Base-by-base conservation (phyloP, 2,329 filamentous ascomycete species). In the Nemania abortiva region DNA sequence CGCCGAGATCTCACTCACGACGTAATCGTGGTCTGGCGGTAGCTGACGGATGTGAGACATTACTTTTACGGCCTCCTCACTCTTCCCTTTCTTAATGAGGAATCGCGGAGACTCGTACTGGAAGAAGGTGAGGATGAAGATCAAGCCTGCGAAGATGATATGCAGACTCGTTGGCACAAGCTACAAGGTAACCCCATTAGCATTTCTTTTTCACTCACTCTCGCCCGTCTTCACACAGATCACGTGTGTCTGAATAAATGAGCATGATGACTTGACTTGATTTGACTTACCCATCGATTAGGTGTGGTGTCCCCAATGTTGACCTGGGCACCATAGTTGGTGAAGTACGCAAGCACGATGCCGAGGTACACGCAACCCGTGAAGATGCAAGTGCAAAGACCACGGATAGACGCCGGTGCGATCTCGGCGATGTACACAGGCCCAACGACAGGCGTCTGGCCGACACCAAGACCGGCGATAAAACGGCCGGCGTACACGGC, bases 331-430 rank as follows among this genome's bases (percentile, higher is more conserved):
- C 89, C 89, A 76, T 90, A 91, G 78, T 90, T 92, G 68, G 91
- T 88, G 75, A 94, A 95, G 81, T 94, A 95, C 9, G 91, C 91
- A 18, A 95, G 84, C 74, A 95, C 91, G 70, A 94, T 93, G 27
- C 92, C 92, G 62, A 92, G 80, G 76, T 95, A 95, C 24, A 95
- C 92, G 58, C 91, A 85, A 0, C 89, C 90, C 0, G 89, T 88
- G 77, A 92, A 92, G 29, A 90, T 85, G 75, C 89, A 90, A 1
- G 92, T 93, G 76, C 91, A 94, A 24, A 95, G 87, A 72, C 92
- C 91, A 63, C 91, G 88, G 67, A 93, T 84, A 1, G 89, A 87
- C 1, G 89, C 88, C 0, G 91, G 91, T 0, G 91, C 87, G 47
- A 92, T 89, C 79, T 94, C 91, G 4, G 91, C 90, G 31, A 94